phyloP scores from a whole-genome alignment of 2,329 filamentous ascomycete genomes.

The Purpureocillium takamizusanense region DNA sequence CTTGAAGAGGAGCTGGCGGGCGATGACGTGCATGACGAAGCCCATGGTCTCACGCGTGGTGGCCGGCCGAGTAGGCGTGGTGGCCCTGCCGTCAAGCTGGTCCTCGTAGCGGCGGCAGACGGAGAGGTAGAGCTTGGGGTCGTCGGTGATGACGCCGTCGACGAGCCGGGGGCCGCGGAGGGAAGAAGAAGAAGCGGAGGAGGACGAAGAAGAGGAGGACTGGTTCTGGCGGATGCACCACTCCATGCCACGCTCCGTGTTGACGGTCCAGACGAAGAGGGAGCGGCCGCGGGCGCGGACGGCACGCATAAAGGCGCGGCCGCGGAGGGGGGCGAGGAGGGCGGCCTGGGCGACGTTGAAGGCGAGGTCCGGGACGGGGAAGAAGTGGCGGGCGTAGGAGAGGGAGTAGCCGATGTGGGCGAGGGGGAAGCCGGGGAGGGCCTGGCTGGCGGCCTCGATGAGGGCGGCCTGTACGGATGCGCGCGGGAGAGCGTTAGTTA shows the following conservation, averaged over 20 bases:
- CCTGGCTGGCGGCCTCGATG: slow-evolving; percentile 50
- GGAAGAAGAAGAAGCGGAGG: slow-evolving; percentile 15
- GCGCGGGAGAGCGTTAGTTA: too few relatives aligned
- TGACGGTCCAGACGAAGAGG: slow-evolving; percentile 81
- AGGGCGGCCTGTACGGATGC: slow-evolving; percentile 57
- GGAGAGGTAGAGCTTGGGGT: slow-evolving; percentile 59
- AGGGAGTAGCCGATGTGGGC: slow-evolving; percentile 62
- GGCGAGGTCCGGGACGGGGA: slow-evolving; percentile 53
- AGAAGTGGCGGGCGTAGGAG: slow-evolving; percentile 62
- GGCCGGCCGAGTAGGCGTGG: slow-evolving; percentile 2
- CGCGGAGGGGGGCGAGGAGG: slow-evolving; percentile 57
- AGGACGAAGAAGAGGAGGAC: slow-evolving; percentile 22
- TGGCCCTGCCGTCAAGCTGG: slow-evolving; percentile 19
- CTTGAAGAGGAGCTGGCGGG: slow-evolving; percentile 12
- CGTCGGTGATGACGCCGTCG: slow-evolving; percentile 81
- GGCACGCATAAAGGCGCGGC: slow-evolving; percentile 55
- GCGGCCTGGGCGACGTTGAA: slow-evolving; percentile 70
- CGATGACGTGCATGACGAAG: slow-evolving; percentile 9
- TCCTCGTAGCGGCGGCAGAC: slow-evolving; percentile 38
- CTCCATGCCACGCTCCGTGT: slow-evolving; percentile 68
- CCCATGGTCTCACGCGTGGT: slow-evolving; percentile 8
- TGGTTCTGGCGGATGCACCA: slow-evolving; percentile 54
- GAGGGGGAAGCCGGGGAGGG: slow-evolving; percentile 55
- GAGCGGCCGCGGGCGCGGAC: slow-evolving; percentile 40
- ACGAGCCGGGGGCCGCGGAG: slow-evolving; percentile 25